These are phyloP conservation scores for Candida alai DNA, from an alignment of 805 yeast genomes.

Conservation along the genomic window DNA sequence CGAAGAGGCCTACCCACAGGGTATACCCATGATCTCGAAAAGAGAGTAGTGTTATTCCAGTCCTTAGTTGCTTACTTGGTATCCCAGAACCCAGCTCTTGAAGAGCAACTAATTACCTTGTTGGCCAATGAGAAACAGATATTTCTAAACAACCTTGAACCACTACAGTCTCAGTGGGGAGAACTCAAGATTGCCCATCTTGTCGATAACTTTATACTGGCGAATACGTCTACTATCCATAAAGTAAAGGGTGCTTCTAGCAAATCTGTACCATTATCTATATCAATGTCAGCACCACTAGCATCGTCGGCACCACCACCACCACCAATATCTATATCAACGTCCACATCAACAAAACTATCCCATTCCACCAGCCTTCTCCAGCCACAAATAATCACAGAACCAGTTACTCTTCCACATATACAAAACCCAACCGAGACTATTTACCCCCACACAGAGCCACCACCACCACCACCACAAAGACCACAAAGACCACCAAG, in stretches of 20 bases:
- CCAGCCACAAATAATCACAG: background rate
- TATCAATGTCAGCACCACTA: too few species aligned
- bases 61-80: conserved; percentile 10
- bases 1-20: conserved; percentile 21
- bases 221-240: conserved; percentile 4
- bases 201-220: conserved; percentile 12
- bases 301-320: conserved; percentile 1
- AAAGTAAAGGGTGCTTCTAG: conserved; percentile 5
- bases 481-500: background rate
- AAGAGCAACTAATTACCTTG: conserved; percentile 2
- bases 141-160: conserved; percentile 3
- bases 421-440: background rate
- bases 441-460: conserved; percentile 1
- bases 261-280: too few species aligned
- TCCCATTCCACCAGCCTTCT: background rate
- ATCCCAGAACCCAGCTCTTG: background rate
- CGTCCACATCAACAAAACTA: too few species aligned
- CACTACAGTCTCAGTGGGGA: conserved; percentile 7
- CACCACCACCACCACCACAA: conserved; percentile 1
- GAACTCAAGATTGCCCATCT: conserved; percentile 4
- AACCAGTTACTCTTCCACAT: too few species aligned
- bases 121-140: background rate
- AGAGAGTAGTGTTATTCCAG: conserved; percentile 15
- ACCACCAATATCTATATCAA: too few species aligned
- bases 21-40: conserved; percentile 18